Conservation (phyloP, 257 asterid species). For the Fraxinus anomala region DNA sequence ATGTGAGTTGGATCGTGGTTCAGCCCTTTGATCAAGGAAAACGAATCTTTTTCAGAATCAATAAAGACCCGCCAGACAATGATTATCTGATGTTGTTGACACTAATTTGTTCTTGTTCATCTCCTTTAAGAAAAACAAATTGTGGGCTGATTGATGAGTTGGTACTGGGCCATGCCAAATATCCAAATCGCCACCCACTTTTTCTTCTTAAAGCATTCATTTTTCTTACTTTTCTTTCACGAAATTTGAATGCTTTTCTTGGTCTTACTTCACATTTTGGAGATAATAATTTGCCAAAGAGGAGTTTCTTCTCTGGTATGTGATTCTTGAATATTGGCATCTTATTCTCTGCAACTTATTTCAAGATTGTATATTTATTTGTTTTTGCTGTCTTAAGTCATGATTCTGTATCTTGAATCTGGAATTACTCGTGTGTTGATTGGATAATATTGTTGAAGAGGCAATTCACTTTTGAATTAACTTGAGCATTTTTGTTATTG, state of each 20-base stretch:
- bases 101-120: not conserved
- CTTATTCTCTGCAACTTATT: slow-evolving; percentile 21
- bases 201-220: slow-evolving; percentile 22
- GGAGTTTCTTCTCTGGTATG: slow-evolving; percentile 41
- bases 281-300: slow-evolving; percentile 34
- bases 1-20: slow-evolving; percentile 36
- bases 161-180: slow-evolving; percentile 32
- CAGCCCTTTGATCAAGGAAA: slow-evolving; percentile 39
- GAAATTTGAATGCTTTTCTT: slow-evolving; percentile 29
- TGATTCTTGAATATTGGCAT: slow-evolving; percentile 28
- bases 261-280: slow-evolving; percentile 28
- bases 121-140: slow-evolving; percentile 6
- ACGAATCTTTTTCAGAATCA: slow-evolving; percentile 18
- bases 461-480: not conserved
- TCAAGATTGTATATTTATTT: slow-evolving; percentile 31
- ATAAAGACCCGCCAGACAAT: slow-evolving; percentile 17
- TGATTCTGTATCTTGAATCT: not conserved
- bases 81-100: slow-evolving; percentile 20
- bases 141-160: not conserved
- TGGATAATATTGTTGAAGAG: slow-evolving; percentile 12
- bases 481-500: too few species aligned
- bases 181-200: slow-evolving; percentile 36
- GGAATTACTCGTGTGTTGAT: not conserved
- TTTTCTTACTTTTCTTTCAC: slow-evolving; percentile 38
- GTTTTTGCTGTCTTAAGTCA: slow-evolving; percentile 14